A percentile compares a stretch with the other conserved stretches of the same genome.
These are phyloP conservation scores for Starmerella etchellsii DNA, from an alignment of 805 yeast genomes.

Conservation along the genomic window DNA sequence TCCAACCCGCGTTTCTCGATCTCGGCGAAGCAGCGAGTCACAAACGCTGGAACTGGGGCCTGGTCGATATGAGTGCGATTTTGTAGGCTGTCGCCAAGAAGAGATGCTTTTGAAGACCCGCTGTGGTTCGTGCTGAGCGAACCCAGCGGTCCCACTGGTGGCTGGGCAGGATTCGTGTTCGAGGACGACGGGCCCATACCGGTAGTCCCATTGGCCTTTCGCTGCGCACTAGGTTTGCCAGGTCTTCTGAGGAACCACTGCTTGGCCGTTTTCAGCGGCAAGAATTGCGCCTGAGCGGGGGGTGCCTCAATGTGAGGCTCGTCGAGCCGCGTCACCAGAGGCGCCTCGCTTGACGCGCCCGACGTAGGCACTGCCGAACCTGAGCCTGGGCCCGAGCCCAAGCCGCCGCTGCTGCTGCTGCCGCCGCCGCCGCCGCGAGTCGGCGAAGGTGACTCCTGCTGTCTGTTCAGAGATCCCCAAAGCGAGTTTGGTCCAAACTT, in stretches of 20 bases:
- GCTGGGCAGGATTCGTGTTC: neutral
- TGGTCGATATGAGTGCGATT: conserved; percentile 52
- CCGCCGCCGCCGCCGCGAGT: neutral
- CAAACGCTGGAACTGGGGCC: conserved; percentile 49
- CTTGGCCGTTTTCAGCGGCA: conserved; percentile 11
- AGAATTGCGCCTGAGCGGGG: conserved; percentile 9
- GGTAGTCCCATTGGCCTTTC: neutral
- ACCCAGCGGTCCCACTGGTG: neutral
- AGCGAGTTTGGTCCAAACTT: conserved; percentile 22
- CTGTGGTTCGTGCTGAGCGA: neutral
- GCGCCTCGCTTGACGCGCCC: neutral
- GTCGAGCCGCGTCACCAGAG: conserved; percentile 12
- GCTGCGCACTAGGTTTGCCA: neutral
- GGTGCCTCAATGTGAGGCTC: neutral
- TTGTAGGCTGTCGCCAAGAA: conserved; percentile 40
- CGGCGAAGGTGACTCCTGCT: neutral
- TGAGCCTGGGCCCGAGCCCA: neutral
- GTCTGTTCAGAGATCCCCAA: conserved; percentile 16
- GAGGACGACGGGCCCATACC: neutral
- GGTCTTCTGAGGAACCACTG: conserved; percentile 17
- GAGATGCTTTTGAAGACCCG: neutral
- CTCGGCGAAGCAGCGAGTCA: conserved; percentile 57
- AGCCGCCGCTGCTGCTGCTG: neutral
- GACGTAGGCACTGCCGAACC: neutral
- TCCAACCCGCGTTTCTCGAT: conserved; percentile 68